Conservation (phyloP, 164 flowering plant species). For the Tinospora cordifolia region DNA sequence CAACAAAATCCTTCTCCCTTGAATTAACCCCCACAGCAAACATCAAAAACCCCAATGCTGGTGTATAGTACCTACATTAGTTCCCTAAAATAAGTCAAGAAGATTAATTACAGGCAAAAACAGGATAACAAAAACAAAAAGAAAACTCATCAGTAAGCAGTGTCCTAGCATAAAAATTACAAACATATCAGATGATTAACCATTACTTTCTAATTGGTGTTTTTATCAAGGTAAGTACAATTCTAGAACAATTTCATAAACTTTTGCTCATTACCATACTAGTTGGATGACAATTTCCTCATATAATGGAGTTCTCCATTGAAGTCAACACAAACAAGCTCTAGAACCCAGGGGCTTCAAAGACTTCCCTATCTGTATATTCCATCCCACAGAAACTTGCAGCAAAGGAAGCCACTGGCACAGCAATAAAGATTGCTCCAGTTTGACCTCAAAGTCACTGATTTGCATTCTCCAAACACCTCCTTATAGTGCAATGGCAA, state of each 20-base stretch:
- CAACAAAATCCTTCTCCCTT: constrained; percentile 75
- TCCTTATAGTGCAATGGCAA: too few species aligned
- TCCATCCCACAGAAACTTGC: not conserved
- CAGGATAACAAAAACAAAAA: not conserved
- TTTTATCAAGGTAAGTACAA: not conserved
- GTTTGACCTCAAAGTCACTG: too few species aligned
- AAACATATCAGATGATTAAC: not conserved
- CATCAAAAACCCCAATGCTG: constrained; percentile 96
- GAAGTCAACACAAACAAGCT: not conserved
- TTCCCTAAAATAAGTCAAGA: constrained; percentile 1
- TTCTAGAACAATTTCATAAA: not conserved
- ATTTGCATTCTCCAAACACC: too few species aligned
- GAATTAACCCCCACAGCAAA: constrained; percentile 98
- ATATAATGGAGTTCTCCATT: not conserved
- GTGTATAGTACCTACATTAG: constrained; percentile 74
- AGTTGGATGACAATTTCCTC: not conserved
- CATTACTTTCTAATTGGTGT: not conserved
- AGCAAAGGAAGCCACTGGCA: not conserved
- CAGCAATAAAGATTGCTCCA: too few species aligned
- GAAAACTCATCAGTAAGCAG: not conserved
- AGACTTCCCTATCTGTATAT: not conserved
- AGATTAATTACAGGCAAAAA: not conserved
- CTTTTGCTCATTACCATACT: not conserved
- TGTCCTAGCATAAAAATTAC: not conserved
- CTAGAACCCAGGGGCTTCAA: not conserved